phyloP scores from a whole-genome alignment of 305 asterid species.

The Solanum aculeatissimum region DNA sequence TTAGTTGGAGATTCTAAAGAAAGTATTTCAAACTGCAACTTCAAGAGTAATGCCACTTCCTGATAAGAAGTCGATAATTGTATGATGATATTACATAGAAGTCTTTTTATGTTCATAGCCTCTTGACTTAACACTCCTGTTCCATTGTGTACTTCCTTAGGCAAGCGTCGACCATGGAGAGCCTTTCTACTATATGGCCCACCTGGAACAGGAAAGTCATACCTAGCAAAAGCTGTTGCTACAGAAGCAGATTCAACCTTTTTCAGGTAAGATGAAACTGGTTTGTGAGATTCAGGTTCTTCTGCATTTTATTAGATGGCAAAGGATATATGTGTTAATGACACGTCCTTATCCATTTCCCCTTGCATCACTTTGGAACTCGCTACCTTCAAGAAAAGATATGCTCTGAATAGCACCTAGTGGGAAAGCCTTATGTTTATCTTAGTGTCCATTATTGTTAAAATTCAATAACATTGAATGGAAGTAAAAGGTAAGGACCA shows the following conservation, averaged over 20 bases:
- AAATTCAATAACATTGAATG: neutral
- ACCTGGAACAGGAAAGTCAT: slow-evolving; percentile 98
- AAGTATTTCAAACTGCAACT: neutral
- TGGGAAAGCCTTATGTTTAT: neutral
- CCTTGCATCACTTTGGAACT: neutral
- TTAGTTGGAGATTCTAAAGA: neutral
- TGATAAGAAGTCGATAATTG: neutral
- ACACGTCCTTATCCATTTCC: neutral
- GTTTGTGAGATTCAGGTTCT: neutral
- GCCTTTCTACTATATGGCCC: slow-evolving; percentile 97
- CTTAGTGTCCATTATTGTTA: neutral
- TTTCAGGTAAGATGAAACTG: slow-evolving; percentile 45
- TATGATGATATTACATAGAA: neutral
- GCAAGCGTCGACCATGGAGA: slow-evolving; percentile 98
- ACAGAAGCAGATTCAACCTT: slow-evolving; percentile 97
- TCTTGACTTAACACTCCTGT: neutral
- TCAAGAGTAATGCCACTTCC: neutral
- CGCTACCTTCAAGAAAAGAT: neutral
- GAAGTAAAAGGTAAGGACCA: neutral
- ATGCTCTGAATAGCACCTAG: neutral
- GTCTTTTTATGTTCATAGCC: neutral
- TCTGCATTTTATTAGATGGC: neutral
- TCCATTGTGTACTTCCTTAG: slow-evolving; percentile 13
- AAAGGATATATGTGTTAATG: neutral
- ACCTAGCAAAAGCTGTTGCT: slow-evolving; percentile 98